Evolutionary conservation across 495 filamentous ascomycete species (phyloP).

Genomic region (Lichina pygmaea): DNA sequence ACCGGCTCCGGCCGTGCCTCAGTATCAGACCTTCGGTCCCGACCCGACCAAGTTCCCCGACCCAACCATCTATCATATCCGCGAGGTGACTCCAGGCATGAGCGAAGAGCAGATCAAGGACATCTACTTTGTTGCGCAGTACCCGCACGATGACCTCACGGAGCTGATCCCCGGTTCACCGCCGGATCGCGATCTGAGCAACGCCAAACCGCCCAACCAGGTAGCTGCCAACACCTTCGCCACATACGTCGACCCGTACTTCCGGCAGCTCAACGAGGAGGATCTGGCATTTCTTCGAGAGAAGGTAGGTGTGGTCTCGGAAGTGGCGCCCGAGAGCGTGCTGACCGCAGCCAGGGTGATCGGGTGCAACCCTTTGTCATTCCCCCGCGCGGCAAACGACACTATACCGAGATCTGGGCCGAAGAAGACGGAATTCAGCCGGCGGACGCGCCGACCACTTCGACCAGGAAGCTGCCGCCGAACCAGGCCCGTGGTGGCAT

Average conservation of each 20-base stretch:
- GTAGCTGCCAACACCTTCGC: conserved; percentile 76
- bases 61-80: conserved; percentile 84
- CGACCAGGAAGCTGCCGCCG: conserved; percentile 35
- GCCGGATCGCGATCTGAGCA: conserved; percentile 86
- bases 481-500: conserved; percentile 68
- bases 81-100: conserved; percentile 35
- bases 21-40: conserved; percentile 64
- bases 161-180: conserved; percentile 69
- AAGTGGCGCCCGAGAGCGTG: background rate
- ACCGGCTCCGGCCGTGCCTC: conserved; percentile 46
- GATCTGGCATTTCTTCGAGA: conserved; percentile 86
- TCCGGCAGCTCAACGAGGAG: conserved; percentile 75
- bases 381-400: conserved; percentile 57
- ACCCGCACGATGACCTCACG: conserved; percentile 51
- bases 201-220: conserved; percentile 76
- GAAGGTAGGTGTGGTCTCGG: conserved; percentile 18
- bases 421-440: conserved; percentile 67
- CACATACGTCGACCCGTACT: conserved; percentile 70
- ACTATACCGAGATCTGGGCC: conserved; percentile 75
- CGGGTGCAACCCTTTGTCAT: conserved; percentile 59
- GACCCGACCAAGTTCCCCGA: conserved; percentile 82
- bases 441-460: conserved; percentile 28
- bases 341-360: conserved; percentile 33
- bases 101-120: conserved; percentile 28
- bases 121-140: conserved; percentile 65